Conservation (phyloP, 2,329 filamentous ascomycete genomes). For the Trichoderma atrobrunneum region DNA sequence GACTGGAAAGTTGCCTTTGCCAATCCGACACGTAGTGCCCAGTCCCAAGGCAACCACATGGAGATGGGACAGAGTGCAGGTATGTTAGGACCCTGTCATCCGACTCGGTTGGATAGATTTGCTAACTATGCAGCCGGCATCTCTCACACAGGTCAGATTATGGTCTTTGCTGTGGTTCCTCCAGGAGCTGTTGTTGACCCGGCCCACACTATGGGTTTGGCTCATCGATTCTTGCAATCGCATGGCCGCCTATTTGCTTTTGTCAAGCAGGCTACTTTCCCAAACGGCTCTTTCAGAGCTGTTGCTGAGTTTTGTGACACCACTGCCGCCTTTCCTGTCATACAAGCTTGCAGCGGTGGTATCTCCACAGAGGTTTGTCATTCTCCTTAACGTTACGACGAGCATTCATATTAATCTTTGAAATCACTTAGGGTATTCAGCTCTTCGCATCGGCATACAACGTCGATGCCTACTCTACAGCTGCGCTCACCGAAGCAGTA, state of each 20-base stretch:
- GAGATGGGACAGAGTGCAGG: not conserved
- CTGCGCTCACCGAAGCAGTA: slow-evolving; percentile 22
- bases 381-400: not conserved
- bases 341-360: slow-evolving; percentile 34
- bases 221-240: slow-evolving; percentile 38
- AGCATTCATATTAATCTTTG: not conserved
- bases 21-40: not conserved
- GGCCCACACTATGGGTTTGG: slow-evolving; percentile 37
- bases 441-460: slow-evolving; percentile 25
- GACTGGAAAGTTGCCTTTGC: slow-evolving; percentile 42
- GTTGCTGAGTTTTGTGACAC: slow-evolving; percentile 54
- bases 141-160: slow-evolving; percentile 30
- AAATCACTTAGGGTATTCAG: slow-evolving; percentile 25
- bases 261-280: slow-evolving; percentile 40
- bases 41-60: not conserved
- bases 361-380: slow-evolving; percentile 28
- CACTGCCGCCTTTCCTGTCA: slow-evolving; percentile 41
- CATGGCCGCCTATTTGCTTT: slow-evolving; percentile 55
- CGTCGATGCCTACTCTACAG: slow-evolving; percentile 1
- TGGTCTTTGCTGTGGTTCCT: slow-evolving; percentile 27
- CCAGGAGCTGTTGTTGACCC: slow-evolving; percentile 23
- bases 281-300: slow-evolving; percentile 45
- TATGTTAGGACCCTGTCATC: not conserved
- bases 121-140: not conserved
- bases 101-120: not conserved